These are phyloP conservation scores for Leccinum variicolor DNA, from an alignment of 768 basidiomycete genomes.

Conservation along the genomic window DNA sequence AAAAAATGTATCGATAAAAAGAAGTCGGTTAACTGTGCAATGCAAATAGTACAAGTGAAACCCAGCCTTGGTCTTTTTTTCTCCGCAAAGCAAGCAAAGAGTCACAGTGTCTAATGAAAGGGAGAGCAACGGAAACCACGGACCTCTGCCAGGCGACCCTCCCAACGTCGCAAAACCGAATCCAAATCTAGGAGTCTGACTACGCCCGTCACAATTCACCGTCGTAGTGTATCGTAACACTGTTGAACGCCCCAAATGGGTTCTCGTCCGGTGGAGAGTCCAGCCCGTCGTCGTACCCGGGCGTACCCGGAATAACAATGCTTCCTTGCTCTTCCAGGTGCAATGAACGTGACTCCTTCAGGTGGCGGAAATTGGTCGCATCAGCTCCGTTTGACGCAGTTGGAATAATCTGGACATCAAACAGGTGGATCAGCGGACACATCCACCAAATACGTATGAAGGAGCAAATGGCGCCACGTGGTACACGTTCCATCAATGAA, in stretches of 20 bases:
- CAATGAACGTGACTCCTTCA: constrained; percentile 88
- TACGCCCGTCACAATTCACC: constrained; percentile 47
- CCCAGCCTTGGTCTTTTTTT: constrained; percentile 7
- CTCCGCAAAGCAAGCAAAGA: constrained; percentile 21
- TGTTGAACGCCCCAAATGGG: constrained; percentile 84
- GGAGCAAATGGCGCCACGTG: constrained; percentile 13
- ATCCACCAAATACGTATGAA: constrained; percentile 17
- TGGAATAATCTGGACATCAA: constrained; percentile 68
- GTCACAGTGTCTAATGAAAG: constrained; percentile 18
- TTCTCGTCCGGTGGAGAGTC: constrained; percentile 51
- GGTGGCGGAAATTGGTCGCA: constrained; percentile 83
- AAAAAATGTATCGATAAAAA: constrained; percentile 14
- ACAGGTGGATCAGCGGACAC: constrained; percentile 22
- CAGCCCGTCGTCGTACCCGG: constrained; percentile 43
- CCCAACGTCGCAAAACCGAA: constrained; percentile 3
- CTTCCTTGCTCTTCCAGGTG: constrained; percentile 74
- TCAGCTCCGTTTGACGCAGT: constrained; percentile 70
- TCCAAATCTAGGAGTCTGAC: constrained; percentile 1
- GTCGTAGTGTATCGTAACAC: constrained; percentile 85
- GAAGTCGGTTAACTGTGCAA: constrained; percentile 22
- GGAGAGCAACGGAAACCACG: constrained; percentile 14
- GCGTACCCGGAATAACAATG: constrained; percentile 35
- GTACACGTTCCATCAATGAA: not conserved
- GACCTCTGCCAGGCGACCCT: constrained; percentile 13
- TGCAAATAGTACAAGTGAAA: constrained; percentile 36